Evolutionary conservation across 2,329 filamentous ascomycete genomes (phyloP).

Genomic region (Fusarium papillatum): DNA sequence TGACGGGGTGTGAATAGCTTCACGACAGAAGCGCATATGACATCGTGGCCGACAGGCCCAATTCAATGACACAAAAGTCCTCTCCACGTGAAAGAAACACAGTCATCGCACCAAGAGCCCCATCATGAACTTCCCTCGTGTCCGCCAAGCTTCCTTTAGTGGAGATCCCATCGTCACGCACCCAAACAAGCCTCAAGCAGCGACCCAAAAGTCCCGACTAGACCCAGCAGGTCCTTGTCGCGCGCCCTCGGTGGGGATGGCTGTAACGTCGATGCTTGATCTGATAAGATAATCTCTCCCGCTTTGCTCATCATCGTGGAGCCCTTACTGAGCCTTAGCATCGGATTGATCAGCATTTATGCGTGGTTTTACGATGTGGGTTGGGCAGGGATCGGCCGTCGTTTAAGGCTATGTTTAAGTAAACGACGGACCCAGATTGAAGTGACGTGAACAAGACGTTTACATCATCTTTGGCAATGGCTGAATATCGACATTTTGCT

Average conservation of each 20-base stretch:
- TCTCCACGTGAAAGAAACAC: background rate
- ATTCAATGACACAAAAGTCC: background rate
- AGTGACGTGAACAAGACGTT: background rate
- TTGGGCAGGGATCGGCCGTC: background rate
- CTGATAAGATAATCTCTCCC: conserved; percentile 4
- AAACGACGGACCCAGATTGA: background rate
- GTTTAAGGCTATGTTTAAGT: background rate
- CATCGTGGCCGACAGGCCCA: background rate
- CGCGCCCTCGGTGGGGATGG: background rate
- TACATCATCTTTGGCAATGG: conserved; percentile 8
- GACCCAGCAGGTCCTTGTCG: background rate
- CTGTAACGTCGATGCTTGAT: background rate
- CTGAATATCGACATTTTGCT: conserved; percentile 27
- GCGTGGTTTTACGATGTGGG: background rate
- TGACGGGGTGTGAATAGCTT: background rate
- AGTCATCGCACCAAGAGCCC: background rate
- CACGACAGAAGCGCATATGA: background rate
- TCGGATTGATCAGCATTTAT: background rate
- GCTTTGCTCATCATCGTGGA: background rate
- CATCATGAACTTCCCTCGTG: background rate
- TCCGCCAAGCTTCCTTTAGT: background rate
- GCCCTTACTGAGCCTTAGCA: background rate
- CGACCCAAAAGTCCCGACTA: background rate
- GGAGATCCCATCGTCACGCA: background rate
- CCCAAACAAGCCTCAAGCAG: background rate